Conservation (phyloP, 140 eudicot species). For the Anethum foeniculum region DNA sequence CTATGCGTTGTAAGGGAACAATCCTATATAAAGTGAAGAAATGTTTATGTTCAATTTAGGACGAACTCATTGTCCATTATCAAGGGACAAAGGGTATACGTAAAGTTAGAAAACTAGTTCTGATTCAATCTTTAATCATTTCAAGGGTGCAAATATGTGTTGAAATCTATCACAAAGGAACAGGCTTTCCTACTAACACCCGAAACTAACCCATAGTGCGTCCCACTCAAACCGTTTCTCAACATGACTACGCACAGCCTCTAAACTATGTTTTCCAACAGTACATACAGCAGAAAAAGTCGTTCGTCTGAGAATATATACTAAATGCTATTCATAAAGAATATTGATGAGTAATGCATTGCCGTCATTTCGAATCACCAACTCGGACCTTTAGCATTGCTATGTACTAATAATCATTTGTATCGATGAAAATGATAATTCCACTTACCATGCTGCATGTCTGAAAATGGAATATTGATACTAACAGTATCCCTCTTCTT, state of each 20-base stretch:
- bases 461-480: not conserved
- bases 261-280: too few relatives aligned
- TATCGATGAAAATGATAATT: not conserved
- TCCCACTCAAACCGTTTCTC: not conserved
- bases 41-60: not conserved
- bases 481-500: not conserved
- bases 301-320: not conserved
- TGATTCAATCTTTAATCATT: not conserved
- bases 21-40: not conserved
- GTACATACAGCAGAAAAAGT: not conserved
- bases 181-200: not conserved
- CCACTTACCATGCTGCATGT: not conserved
- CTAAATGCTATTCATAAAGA: not conserved
- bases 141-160: not conserved
- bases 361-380: not conserved
- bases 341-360: not conserved
- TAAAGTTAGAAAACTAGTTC: not conserved
- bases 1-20: not conserved
- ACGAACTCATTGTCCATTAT: not conserved
- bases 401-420: not conserved
- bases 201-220: not conserved
- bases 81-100: not conserved
- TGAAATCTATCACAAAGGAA: not conserved
- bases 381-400: not conserved
- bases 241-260: too few relatives aligned